Conservation (phyloP, 73 alveolate genomes). For the Paramecium biaurelia region DNA sequence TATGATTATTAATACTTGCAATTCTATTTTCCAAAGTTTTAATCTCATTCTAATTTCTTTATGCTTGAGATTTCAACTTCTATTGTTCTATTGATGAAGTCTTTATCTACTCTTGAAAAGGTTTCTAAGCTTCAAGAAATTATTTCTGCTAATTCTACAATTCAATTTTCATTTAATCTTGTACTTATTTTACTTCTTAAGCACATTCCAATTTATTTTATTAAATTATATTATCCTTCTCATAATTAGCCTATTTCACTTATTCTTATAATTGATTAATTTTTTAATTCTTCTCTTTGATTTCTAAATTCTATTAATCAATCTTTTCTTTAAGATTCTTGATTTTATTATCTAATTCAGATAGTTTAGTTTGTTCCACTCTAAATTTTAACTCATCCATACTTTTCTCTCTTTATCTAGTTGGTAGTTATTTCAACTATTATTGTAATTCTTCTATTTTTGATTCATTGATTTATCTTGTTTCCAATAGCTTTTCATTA, state of each 20-base stretch:
- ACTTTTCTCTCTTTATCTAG: background rate
- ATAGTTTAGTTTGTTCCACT: background rate
- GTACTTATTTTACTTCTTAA: background rate
- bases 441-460: background rate
- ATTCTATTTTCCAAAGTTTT: background rate
- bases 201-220: conserved; percentile 4
- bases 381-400: background rate
- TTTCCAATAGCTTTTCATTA: background rate
- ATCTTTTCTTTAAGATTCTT: background rate
- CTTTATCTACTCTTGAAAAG: background rate
- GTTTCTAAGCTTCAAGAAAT: background rate
- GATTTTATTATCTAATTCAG: background rate
- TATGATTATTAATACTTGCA: background rate
- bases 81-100: background rate
- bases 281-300: background rate
- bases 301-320: background rate
- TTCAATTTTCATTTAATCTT: background rate
- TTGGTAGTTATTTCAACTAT: background rate
- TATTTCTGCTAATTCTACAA: background rate
- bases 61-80: background rate
- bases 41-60: background rate
- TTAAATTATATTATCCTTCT: background rate
- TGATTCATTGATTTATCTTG: background rate
- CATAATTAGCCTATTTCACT: background rate
- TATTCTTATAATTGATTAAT: background rate